Base-by-base conservation (phyloP, 352 stramenopile species). In the Phytophthora podocarpi region DNA sequence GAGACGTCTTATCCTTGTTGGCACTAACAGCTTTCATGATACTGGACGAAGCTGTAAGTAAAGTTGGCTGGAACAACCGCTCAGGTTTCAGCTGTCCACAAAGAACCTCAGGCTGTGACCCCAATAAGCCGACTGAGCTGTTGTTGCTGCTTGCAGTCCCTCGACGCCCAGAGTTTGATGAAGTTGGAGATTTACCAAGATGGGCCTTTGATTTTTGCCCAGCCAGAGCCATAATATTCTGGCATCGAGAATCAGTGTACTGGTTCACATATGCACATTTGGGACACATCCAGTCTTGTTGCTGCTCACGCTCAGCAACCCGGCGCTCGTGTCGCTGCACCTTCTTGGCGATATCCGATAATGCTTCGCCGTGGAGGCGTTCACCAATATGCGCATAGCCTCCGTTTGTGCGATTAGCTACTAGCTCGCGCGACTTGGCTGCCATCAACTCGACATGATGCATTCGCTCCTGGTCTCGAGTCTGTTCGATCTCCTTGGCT, bases 261-360 rank as follows among this genome's bases (percentile, higher is more conserved):
- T 81, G 69, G 65, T 94, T 94, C 30, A 81, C 54, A 45, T 73
- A 83, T 1, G 82, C 79, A 49, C 85, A 94, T 55, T 90, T 90
- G 15, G 82, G 79, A 21, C 85, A 94, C 70, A 88, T 92, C 85
- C 85, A 94, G 65, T 89, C 70, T 45, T 85, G 62, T 39, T 89
- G 48, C 5, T 80, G 47, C 30, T 86, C 77, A 5, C 69, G 65
- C 28, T 89, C 79, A 7, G 43, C 34, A 16, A 62, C 69, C 7
- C 74, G 78, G 26, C 74, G 76, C 15, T 83, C 74, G 5, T 72
- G 48, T 1, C 78, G 62, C 42, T 81, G 71, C 47, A 84, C 64
- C 40, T 85, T 87, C 58, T 87, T 90, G 34, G 81, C 77, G 23
- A 87, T 55, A 41, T 94, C 85, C 4, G 64, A 75, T 11, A 91